phyloP scores from a whole-genome alignment of 2,329 filamentous ascomycete genomes.

The Magnaporthales sp. region DNA sequence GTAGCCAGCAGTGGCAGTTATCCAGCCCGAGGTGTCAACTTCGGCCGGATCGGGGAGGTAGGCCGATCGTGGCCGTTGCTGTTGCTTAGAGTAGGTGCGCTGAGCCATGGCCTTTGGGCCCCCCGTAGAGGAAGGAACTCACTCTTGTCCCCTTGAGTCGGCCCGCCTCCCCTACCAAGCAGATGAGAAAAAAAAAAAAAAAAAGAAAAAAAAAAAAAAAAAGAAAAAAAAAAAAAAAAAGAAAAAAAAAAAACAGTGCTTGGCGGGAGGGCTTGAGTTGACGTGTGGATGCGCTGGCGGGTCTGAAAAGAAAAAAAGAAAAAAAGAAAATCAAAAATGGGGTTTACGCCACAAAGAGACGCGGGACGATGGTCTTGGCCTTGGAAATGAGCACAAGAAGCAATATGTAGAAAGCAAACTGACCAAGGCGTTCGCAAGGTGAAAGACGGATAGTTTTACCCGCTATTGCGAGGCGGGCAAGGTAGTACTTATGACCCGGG shows the following conservation, averaged over 20 bases:
- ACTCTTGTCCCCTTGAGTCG: background rate
- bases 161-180: background rate
- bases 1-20: background rate
- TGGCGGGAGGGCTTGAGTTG: background rate
- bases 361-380: background rate
- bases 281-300: background rate
- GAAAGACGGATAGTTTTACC: background rate
- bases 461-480: background rate
- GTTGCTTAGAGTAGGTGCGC: background rate
- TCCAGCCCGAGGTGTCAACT: background rate
- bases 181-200: background rate
- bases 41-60: background rate
- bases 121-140: background rate
- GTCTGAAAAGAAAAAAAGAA: background rate
- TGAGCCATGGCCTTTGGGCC: background rate
- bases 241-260: background rate
- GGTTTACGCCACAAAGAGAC: background rate
- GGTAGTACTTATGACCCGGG: background rate
- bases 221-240: background rate
- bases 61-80: background rate
- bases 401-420: background rate
- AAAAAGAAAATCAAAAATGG: background rate
- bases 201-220: background rate
- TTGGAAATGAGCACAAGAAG: background rate
- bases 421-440: background rate